Conservation (phyloP, 1,284 basidiomycete genomes). For the Microbotryum violaceum region DNA sequence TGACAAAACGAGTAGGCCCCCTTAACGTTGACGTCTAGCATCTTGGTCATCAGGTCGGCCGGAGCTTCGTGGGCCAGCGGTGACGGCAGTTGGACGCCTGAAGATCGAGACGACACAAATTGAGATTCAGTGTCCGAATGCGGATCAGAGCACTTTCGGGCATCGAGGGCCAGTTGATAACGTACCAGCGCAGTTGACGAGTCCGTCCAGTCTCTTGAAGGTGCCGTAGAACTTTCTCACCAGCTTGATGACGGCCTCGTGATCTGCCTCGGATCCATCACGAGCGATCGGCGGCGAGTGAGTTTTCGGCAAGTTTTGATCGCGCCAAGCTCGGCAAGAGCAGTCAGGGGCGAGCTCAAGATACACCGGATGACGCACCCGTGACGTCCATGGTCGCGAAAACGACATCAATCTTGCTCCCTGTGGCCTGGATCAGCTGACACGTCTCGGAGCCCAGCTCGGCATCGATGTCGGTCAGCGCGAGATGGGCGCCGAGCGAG, state of each 20-base stretch:
- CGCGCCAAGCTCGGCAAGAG: background rate
- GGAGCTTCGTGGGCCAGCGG: background rate
- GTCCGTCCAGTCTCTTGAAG: constrained; percentile 24
- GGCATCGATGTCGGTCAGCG: constrained; percentile 21
- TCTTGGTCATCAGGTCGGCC: constrained; percentile 6
- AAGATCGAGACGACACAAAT: background rate
- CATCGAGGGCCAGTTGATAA: background rate
- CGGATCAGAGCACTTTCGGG: no score
- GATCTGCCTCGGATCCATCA: constrained; percentile 4
- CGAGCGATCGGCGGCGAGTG: background rate
- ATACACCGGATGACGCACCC: background rate
- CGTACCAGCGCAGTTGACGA: constrained; percentile 29
- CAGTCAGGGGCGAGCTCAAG: background rate
- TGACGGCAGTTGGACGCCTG: constrained; percentile 20
- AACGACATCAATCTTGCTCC: constrained; percentile 14
- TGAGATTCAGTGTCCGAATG: no score
- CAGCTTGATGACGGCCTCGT: constrained; percentile 22
- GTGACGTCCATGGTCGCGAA: constrained; percentile 24
- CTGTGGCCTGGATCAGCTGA: constrained; percentile 13
- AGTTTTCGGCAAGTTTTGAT: background rate
- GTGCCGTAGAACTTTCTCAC: constrained; percentile 23
- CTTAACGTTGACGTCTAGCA: constrained; percentile 21
- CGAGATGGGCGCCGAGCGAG: constrained; percentile 14
- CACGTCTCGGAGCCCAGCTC: constrained; percentile 16
- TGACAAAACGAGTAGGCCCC: constrained; percentile 24